Base-by-base conservation (phyloP, 768 basidiomycete species). In the Strobilomyces confusus region DNA sequence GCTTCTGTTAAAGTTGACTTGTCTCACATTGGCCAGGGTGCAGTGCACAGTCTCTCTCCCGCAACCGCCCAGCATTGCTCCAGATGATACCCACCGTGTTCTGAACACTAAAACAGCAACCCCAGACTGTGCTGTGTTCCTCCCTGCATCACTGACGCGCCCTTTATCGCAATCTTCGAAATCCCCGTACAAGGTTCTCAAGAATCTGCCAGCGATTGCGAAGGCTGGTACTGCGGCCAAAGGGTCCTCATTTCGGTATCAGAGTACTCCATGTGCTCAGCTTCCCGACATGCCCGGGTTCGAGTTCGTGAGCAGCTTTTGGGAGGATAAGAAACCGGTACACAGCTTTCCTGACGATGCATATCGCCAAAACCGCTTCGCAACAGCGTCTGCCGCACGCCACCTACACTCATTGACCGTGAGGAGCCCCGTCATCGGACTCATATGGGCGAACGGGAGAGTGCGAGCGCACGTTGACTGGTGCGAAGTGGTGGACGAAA, bases 251-350 rank as follows among this genome's bases (percentile, higher is more conserved):
- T 81, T 81, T 59, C 72, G 75, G 14, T 80, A 68, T 54, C 80
- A 83, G 60, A 74, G 72, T 26, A 81, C 80, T 0, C 76, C 79
- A 2, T 75, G 78, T 49, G 70, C 70, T 14, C 73, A 73, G 44
- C 72, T 79, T 12, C 77, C 80, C 0, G 75, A 76, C 30, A 69
- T 64, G 44, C 70, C 75, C 2, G 71, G 73, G 11, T 81, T 82
- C 58, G 80, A 82, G 63, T 80, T 82, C 53, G 72, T 69, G 14
- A 79, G 81, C 58, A 75, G 76, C 51, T 66, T 82, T 46, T 81
- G 78, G 78, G 80, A 83, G 58, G 80, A 83, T 66, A 83, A 83
- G 71, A 83, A 82, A 51, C 77, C 79, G 0, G 67, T 73, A 12
- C 77, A 81, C 42, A 59, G 69, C 5, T 62, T 78, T 56, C 71